These are phyloP conservation scores for Penicillium sp. DNA, from an alignment of 2,329 filamentous ascomycete genomes.

Conservation along the genomic window DNA sequence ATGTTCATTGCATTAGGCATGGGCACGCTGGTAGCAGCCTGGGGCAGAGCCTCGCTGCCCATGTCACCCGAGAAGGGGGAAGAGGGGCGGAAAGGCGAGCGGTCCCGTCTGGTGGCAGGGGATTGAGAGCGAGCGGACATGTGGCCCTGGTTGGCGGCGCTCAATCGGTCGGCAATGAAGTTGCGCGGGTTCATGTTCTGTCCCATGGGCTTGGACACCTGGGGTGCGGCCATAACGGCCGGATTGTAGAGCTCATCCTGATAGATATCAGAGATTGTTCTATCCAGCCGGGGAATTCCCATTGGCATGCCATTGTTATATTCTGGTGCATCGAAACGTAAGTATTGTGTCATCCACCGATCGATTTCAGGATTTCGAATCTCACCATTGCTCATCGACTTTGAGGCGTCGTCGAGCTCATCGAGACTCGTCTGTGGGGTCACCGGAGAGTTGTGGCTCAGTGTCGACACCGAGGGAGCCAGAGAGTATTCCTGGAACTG, in stretches of 20 bases:
- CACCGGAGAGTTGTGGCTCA: constrained; percentile 62
- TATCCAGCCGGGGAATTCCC: constrained; percentile 73
- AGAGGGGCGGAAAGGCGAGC: constrained; percentile 78
- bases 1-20: constrained; percentile 33
- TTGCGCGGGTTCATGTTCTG: constrained; percentile 54
- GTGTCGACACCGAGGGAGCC: constrained; percentile 61
- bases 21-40: constrained; percentile 44
- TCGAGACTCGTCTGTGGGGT: constrained; percentile 61
- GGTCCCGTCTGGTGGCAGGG: constrained; percentile 61
- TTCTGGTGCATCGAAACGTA: constrained; percentile 63
- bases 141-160: constrained; percentile 76
- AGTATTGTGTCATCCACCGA: constrained; percentile 65
- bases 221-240: constrained; percentile 40
- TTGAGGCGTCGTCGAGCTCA: constrained; percentile 55
- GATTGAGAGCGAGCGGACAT: constrained; percentile 64
- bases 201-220: constrained; percentile 37
- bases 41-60: constrained; percentile 38
- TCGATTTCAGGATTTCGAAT: constrained; percentile 38
- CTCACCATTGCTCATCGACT: constrained; percentile 58
- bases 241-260: constrained; percentile 79
- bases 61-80: constrained; percentile 62
- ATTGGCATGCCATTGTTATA: constrained; percentile 45
- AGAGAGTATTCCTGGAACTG: constrained; percentile 54
- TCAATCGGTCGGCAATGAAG: constrained; percentile 73
- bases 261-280: constrained; percentile 84